Evolutionary conservation across 1,284 basidiomycete species (phyloP).

Genomic region (Entoloma clypeatum): DNA sequence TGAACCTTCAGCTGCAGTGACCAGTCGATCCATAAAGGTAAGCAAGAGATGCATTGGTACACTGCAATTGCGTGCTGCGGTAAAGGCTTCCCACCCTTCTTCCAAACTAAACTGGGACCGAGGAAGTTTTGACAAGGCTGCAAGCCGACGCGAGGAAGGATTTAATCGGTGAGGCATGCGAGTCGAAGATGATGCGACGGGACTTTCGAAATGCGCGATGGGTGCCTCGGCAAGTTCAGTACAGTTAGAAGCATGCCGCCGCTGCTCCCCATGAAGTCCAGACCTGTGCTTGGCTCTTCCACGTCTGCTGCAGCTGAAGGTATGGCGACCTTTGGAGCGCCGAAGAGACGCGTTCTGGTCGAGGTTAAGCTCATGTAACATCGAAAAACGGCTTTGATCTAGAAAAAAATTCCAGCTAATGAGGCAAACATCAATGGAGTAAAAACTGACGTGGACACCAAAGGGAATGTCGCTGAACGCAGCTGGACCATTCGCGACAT

Average conservation of each 20-base stretch:
- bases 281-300: background rate
- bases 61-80: too few species aligned
- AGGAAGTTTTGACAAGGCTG: too few species aligned
- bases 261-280: slow-evolving; percentile 15
- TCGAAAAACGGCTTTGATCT: slow-evolving; percentile 28
- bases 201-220: too few species aligned
- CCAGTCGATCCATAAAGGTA: slow-evolving; percentile 30
- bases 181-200: too few species aligned
- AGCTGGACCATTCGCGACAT: slow-evolving; percentile 45
- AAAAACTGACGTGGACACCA: slow-evolving; percentile 40
- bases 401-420: background rate
- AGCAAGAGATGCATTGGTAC: too few species aligned
- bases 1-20: slow-evolving; percentile 26
- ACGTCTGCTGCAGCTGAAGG: slow-evolving; percentile 1
- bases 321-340: slow-evolving; percentile 12
- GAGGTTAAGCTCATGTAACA: slow-evolving; percentile 28
- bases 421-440: background rate
- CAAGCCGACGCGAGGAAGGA: too few species aligned
- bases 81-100: too few species aligned
- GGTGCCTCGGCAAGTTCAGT: too few species aligned
- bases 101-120: too few species aligned
- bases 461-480: slow-evolving; percentile 36
- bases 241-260: slow-evolving; percentile 25
- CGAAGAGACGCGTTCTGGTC: slow-evolving; percentile 20
- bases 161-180: too few species aligned